Evolutionary conservation across 345 rosid species (phyloP).

Genomic region (Erysimum cheiranthoides): DNA sequence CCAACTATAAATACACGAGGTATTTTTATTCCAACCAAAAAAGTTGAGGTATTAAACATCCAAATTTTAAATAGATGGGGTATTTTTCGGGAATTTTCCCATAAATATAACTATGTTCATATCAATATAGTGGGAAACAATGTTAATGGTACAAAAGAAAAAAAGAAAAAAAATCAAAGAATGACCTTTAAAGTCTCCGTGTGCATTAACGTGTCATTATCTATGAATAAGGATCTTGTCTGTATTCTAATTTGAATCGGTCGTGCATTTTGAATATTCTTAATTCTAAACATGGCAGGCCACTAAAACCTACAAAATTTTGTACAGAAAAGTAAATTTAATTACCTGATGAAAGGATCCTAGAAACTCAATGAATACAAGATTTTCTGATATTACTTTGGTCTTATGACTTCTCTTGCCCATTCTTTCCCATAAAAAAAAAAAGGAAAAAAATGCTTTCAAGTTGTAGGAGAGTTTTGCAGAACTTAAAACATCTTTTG

Average conservation of each 20-base stretch:
- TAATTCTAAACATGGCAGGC: not conserved
- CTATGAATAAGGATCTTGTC: constrained; percentile 25
- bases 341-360: not conserved
- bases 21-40: too few species aligned
- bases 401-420: not conserved
- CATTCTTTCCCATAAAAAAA: not conserved
- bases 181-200: constrained; percentile 12
- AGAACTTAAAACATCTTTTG: not conserved
- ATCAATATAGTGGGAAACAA: not conserved
- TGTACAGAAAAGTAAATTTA: not conserved
- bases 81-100: too few species aligned
- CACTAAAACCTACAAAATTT: not conserved
- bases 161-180: not conserved
- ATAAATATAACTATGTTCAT: constrained; percentile 3
- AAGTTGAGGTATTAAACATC: too few species aligned
- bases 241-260: not conserved
- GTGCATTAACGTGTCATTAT: constrained; percentile 23
- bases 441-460: not conserved
- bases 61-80: too few species aligned
- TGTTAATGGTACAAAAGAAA: not conserved
- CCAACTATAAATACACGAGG: too few species aligned
- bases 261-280: not conserved
- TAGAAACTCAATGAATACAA: not conserved
- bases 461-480: not conserved
- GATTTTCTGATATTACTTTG: not conserved